Percentiles rank a stretch among this genome's conserved stretches.
Evolutionary conservation across 2,329 filamentous ascomycete genomes (phyloP).

Genomic region (Pseudocercospora musae): DNA sequence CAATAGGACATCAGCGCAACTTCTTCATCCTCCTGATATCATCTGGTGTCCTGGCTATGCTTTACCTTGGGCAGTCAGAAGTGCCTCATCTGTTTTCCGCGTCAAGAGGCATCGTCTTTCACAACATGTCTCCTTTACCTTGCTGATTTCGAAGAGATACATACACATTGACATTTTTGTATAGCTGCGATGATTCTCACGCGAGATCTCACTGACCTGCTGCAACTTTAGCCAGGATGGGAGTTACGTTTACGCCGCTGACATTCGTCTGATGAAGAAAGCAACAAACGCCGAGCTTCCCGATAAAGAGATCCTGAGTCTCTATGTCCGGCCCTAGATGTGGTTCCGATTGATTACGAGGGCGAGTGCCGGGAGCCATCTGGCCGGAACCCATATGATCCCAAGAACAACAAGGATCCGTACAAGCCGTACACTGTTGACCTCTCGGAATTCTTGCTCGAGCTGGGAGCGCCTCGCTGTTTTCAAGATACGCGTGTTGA

Average conservation of each 20-base stretch:
- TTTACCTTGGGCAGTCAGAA: not conserved
- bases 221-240: no score
- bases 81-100: not conserved
- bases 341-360: slow-evolving; percentile 4
- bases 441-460: not conserved
- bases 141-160: not conserved
- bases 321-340: not conserved
- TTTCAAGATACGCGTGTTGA: not conserved
- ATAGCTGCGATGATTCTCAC: not conserved
- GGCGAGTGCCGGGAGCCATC: not conserved
- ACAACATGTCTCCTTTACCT: not conserved
- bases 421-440: not conserved
- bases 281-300: not conserved
- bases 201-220: no score
- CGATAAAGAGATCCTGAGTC: not conserved
- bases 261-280: not conserved
- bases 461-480: not conserved
- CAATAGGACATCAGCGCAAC: not conserved
- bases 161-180: not conserved
- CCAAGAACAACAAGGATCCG: not conserved
- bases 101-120: not conserved
- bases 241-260: not conserved
- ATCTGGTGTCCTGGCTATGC: not conserved
- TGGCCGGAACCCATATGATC: not conserved
- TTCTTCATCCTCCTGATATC: not conserved